Conservation (phyloP, 2,329 filamentous ascomycete species). For the Colletotrichum sp. region DNA sequence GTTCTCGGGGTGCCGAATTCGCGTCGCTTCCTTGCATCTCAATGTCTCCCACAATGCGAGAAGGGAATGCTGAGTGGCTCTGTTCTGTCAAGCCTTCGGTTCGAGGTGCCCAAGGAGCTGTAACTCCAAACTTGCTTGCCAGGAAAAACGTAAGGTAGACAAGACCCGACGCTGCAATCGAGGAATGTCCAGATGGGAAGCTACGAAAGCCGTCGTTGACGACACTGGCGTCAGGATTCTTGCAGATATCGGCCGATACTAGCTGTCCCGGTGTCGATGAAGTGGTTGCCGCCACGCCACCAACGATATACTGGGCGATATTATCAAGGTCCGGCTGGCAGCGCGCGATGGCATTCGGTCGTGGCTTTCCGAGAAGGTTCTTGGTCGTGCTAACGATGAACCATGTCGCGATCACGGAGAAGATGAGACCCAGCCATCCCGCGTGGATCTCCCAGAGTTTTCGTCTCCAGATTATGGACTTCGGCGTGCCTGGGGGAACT, state of each 20-base stretch:
- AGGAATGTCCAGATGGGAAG: conserved; percentile 50
- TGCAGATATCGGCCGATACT: conserved; percentile 74
- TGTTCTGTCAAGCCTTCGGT: conserved; percentile 37
- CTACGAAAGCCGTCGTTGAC: conserved; percentile 76
- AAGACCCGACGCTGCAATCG: conserved; percentile 72
- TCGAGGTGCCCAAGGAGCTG: conserved; percentile 63
- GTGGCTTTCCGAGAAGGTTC: conserved; percentile 61
- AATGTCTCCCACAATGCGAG: conserved; percentile 24
- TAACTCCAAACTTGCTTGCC: conserved; percentile 64
- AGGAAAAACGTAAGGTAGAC: conserved; percentile 80
- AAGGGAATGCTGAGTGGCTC: conserved; percentile 34
- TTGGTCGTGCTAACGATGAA: conserved; percentile 80
- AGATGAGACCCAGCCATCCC: conserved; percentile 75
- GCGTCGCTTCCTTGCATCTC: neutral
- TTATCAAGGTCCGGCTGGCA: conserved; percentile 72
- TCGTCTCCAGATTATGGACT: conserved; percentile 66
- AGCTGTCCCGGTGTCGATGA: conserved; percentile 58
- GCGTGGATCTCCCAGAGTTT: conserved; percentile 83
- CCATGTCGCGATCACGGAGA: conserved; percentile 69
- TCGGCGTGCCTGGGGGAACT: conserved; percentile 58
- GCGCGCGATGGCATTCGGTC: conserved; percentile 76
- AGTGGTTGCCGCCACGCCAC: conserved; percentile 54
- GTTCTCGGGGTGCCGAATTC: neutral
- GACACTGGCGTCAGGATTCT: conserved; percentile 54
- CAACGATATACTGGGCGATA: conserved; percentile 58